Percentiles rank a stretch among this genome's conserved stretches.
Conservation (phyloP, 176 grass and related monocot genomes). For the Aegilops umbellulata region DNA sequence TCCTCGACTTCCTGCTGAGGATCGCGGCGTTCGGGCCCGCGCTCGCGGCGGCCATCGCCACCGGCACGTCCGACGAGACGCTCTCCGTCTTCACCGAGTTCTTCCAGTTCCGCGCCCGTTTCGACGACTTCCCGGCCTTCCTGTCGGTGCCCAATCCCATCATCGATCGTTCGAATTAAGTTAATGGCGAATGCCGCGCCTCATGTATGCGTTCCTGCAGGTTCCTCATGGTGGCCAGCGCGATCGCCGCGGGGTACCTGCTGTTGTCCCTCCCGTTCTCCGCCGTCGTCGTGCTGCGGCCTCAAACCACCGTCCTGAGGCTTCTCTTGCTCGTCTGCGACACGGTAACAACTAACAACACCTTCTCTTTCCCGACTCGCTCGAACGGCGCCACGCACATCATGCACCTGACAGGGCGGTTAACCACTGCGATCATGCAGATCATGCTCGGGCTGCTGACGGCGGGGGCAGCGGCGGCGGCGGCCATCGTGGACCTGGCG, state of each 20-base stretch:
- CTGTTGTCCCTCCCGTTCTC: constrained; percentile 91
- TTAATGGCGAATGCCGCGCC: neutral
- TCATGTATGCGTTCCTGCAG: constrained; percentile 26
- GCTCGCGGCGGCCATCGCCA: constrained; percentile 80
- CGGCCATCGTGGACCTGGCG: constrained; percentile 80
- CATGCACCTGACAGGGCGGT: neutral
- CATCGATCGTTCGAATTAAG: neutral
- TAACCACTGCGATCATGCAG: constrained; percentile 27
- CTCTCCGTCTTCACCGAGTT: constrained; percentile 81
- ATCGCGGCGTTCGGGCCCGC: constrained; percentile 60
- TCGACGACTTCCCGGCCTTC: constrained; percentile 79
- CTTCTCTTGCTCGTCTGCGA: constrained; percentile 78
- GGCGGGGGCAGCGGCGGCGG: constrained; percentile 47
- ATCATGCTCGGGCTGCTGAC: constrained; percentile 56
- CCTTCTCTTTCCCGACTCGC: neutral
- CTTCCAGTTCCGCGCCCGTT: constrained; percentile 89
- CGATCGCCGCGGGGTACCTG: constrained; percentile 71
- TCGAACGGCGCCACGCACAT: neutral
- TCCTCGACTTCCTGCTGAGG: constrained; percentile 75
- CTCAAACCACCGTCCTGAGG: constrained; percentile 53
- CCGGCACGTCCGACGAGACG: constrained; percentile 33
- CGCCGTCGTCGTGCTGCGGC: constrained; percentile 48
- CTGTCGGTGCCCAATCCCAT: constrained; percentile 44
- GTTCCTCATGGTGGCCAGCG: constrained; percentile 79
- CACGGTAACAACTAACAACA: constrained; percentile 17